phyloP scores from a whole-genome alignment of 352 stramenopile genomes.

The Achlya hypogyna region DNA sequence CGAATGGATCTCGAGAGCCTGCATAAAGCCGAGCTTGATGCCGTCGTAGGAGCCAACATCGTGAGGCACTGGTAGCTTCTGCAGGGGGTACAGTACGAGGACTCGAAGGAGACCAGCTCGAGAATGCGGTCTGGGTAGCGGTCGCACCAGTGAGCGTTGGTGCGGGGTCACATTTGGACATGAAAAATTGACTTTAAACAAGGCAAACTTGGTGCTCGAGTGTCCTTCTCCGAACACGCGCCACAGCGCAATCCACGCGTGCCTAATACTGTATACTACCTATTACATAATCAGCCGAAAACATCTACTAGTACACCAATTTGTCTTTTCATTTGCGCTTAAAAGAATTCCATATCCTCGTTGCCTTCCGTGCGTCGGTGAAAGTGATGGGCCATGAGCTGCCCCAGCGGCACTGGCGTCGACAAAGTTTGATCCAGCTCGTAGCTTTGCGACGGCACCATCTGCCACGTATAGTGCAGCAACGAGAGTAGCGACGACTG shows the following conservation, averaged over 20 bases:
- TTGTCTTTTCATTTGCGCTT: too few species aligned
- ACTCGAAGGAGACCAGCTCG: background rate
- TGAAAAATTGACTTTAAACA: too few species aligned
- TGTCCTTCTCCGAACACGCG: too few species aligned
- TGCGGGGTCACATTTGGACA: too few species aligned
- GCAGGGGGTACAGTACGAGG: background rate
- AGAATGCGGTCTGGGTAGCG: slow-evolving; percentile 1
- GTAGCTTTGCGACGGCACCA: slow-evolving; percentile 16
- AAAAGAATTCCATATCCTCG: too few species aligned
- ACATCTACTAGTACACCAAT: too few species aligned
- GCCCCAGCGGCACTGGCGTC: background rate
- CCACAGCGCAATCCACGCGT: too few species aligned
- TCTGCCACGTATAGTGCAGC: slow-evolving; percentile 13
- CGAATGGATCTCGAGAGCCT: background rate
- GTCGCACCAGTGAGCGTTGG: slow-evolving; percentile 11
- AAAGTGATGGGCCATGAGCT: background rate
- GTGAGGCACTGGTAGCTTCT: background rate
- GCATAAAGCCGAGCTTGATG: background rate
- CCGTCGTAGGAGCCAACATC: slow-evolving; percentile 3
- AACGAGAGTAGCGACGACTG: slow-evolving; percentile 3
- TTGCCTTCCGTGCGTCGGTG: background rate
- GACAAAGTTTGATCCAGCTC: background rate
- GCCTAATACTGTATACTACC: too few species aligned
- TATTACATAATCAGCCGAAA: too few species aligned
- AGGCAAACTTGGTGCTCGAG: too few species aligned